Evolutionary conservation across 495 filamentous ascomycete genomes (phyloP).

Genomic region (Neurospora intermedia): DNA sequence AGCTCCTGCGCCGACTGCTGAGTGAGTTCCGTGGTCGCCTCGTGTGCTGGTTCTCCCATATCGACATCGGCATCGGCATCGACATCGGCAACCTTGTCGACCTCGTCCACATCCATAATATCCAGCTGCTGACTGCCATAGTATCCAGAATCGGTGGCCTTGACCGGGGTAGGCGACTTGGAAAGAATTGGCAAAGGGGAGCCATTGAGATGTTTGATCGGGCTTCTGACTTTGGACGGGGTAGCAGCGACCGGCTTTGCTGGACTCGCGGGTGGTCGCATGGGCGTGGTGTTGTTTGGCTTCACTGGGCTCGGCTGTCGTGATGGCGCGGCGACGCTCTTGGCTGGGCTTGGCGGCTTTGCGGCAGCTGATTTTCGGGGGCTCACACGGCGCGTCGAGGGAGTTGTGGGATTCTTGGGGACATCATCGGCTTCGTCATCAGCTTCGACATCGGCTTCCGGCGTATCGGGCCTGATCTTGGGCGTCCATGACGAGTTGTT

Average conservation of each 20-base stretch:
- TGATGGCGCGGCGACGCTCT: not conserved
- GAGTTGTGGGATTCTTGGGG: not conserved
- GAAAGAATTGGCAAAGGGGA: slow-evolving; percentile 16
- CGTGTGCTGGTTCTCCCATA: slow-evolving; percentile 4
- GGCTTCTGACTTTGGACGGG: slow-evolving; percentile 9
- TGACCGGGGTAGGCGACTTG: not conserved
- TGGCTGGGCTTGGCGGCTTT: slow-evolving; percentile 25
- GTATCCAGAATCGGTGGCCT: slow-evolving; percentile 61
- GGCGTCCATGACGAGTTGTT: slow-evolving; percentile 25
- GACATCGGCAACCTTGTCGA: slow-evolving; percentile 9
- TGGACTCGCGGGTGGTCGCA: slow-evolving; percentile 21
- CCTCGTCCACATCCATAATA: slow-evolving; percentile 21
- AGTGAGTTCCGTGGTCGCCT: not conserved
- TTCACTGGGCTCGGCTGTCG: not conserved
- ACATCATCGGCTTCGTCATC: not conserved
- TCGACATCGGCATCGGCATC: slow-evolving; percentile 9
- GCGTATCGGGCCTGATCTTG: slow-evolving; percentile 11
- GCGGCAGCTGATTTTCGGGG: not conserved
- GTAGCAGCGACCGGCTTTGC: slow-evolving; percentile 8
- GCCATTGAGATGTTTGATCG: not conserved
- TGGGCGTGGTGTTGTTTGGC: not conserved
- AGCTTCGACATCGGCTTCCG: not conserved
- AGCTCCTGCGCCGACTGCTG: not conserved
- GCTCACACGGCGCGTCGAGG: not conserved
- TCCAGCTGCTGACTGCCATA: slow-evolving; percentile 54